A percentile compares a stretch with the other conserved stretches of the same genome.
phyloP scores from a whole-genome alignment of 495 filamentous ascomycete genomes.

The Rhypophila decipiens region DNA sequence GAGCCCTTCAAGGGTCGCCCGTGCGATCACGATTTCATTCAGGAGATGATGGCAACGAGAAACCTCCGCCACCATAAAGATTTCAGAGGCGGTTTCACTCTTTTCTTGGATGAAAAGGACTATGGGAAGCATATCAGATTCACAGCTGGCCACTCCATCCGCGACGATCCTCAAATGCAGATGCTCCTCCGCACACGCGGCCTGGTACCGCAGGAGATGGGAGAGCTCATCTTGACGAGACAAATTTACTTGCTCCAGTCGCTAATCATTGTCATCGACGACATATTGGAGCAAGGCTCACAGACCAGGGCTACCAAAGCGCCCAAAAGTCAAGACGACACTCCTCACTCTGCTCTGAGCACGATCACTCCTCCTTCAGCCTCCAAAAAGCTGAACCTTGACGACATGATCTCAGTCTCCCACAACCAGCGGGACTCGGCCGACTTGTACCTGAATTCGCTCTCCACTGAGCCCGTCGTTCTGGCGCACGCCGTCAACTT shows the following conservation, averaged over 20 bases:
- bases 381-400: constrained; percentile 9
- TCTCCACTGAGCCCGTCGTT: constrained; percentile 25
- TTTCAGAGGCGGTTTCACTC: constrained; percentile 12
- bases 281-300: constrained; percentile 29
- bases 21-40: constrained; percentile 19
- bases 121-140: constrained; percentile 15
- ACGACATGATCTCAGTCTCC: constrained; percentile 12
- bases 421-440: constrained; percentile 13
- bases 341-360: too few species aligned
- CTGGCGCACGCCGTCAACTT: constrained; percentile 24
- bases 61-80: constrained; percentile 9
- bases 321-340: neutral
- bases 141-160: neutral
- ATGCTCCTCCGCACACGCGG: constrained; percentile 9
- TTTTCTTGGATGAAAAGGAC: constrained; percentile 16
- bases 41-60: constrained; percentile 13
- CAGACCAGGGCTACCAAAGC: neutral
- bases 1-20: constrained; percentile 3
- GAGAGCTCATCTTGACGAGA: constrained; percentile 28
- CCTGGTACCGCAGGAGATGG: constrained; percentile 19
- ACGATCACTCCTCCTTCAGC: too few species aligned
- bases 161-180: too few species aligned
- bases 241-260: constrained; percentile 15
- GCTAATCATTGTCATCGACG: constrained; percentile 26
- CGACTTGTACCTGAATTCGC: constrained; percentile 18